Percentiles rank a stretch among this genome's conserved stretches.
Evolutionary conservation across 306 rosid genomes (phyloP).

Genomic region (Styphnolobium japonicum): DNA sequence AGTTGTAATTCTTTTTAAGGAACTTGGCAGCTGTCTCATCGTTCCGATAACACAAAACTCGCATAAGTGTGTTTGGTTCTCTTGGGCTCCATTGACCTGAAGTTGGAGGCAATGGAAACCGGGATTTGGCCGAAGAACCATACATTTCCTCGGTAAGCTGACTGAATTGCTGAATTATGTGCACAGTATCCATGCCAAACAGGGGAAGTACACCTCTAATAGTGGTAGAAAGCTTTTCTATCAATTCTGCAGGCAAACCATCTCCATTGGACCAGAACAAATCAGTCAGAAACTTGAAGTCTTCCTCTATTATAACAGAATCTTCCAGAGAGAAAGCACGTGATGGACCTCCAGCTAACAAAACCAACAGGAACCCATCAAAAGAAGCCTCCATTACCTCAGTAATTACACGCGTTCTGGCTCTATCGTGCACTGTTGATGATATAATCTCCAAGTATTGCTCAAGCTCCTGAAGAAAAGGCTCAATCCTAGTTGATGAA

Average conservation of each 20-base stretch:
- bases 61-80: conserved; percentile 80
- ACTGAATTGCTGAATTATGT: conserved; percentile 57
- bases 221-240: conserved; percentile 43
- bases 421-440: conserved; percentile 68
- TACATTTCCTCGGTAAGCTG: conserved; percentile 29
- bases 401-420: conserved; percentile 57
- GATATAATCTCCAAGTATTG: conserved; percentile 64
- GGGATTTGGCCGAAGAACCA: conserved; percentile 52
- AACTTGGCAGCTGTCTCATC: conserved; percentile 75
- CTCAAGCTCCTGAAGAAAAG: conserved; percentile 78
- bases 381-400: conserved; percentile 73
- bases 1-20: conserved; percentile 69
- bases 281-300: conserved; percentile 65
- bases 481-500: conserved; percentile 63
- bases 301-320: conserved; percentile 60
- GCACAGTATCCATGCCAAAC: conserved; percentile 41
- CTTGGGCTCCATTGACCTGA: conserved; percentile 60
- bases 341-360: conserved; percentile 85
- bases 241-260: conserved; percentile 68
- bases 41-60: conserved; percentile 64
- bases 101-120: conserved; percentile 65
- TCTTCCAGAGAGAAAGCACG: conserved; percentile 63
- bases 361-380: conserved; percentile 73
- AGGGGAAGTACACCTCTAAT: conserved; percentile 54
- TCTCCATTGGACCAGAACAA: conserved; percentile 85